phyloP scores from a whole-genome alignment of 257 asterid genomes.

The Solanum neorickii region DNA sequence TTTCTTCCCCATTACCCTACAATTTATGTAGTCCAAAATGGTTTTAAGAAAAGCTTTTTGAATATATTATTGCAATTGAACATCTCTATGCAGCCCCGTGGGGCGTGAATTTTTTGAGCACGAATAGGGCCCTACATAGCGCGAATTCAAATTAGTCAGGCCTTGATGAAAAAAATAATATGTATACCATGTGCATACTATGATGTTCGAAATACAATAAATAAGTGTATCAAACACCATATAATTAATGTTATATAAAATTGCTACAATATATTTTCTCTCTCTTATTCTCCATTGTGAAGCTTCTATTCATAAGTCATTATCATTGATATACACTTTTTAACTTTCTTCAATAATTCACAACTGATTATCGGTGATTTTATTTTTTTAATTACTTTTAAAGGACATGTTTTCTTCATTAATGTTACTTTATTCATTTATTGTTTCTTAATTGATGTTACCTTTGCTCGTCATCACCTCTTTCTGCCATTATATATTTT shows the following conservation, averaged over 20 bases:
- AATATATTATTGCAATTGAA: background rate
- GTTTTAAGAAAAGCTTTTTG: background rate
- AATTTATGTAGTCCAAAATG: background rate
- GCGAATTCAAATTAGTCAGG: no score
- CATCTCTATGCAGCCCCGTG: background rate
- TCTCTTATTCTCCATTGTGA: background rate
- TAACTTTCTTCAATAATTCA: background rate
- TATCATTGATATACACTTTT: background rate
- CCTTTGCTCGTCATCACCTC: background rate
- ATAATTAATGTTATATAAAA: no score
- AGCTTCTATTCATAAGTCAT: background rate
- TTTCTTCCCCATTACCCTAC: background rate
- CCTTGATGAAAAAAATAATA: background rate
- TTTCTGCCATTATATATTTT: background rate
- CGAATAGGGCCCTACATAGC: background rate
- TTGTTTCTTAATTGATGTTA: background rate
- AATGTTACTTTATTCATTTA: background rate
- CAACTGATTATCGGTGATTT: background rate
- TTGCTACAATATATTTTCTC: background rate
- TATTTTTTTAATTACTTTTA: background rate
- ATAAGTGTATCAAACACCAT: background rate
- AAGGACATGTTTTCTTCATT: background rate
- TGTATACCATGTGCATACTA: background rate
- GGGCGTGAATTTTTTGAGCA: background rate
- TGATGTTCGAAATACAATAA: background rate